Evolutionary conservation across 768 basidiomycete genomes (phyloP), one percentile per base, ranked within the genome.

Genomic region (Heimioporus sp.): DNA sequence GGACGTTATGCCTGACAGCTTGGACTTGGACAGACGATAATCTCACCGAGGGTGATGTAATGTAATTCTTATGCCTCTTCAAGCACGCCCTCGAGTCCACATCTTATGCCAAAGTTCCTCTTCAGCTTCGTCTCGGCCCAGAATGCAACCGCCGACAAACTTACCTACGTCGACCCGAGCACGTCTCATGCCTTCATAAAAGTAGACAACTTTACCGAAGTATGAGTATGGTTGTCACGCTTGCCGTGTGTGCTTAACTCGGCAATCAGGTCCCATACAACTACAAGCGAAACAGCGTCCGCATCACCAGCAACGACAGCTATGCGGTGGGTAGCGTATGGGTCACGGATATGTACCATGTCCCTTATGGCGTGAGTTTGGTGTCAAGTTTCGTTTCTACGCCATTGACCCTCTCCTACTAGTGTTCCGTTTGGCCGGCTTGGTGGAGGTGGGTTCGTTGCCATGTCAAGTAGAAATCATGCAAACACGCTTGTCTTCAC

Each of bases 341-440:
- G 82, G 73, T 81, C 16, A 76, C 80, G 34, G 84, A 88, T 63
- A 76, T 85, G 66, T 66, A 78, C 43, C 86, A 87, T 65, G 75
- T 83, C 17, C 85, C 85, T 1, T 86, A 73, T 49, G 83, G 83
- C 5, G 82, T 83, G 55, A 58, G 78, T 75, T 39, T 42, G 13
- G 46, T 44, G 42, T 49, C 39, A 34, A 34, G 19, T 35, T 19
- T 38, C 3, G 38, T 46, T 24, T 52, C 40, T 28, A 28, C 24
- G 24, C 24, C 24, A 28, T 28, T 28, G 24, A 28, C 24, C 40
- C 15, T 21, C 32, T 34, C 38, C n/a, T n/a, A n/a, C n/a, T n/a
- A 87, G 85, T 86, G 86, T 59, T 84, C 85, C 7, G 85, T 85
- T 24, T 86, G 86, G 85, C 82, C 85, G 15, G 81, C 82, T 19